phyloP scores from a whole-genome alignment of 805 yeast species.

The Barnettozyma siamensis region DNA sequence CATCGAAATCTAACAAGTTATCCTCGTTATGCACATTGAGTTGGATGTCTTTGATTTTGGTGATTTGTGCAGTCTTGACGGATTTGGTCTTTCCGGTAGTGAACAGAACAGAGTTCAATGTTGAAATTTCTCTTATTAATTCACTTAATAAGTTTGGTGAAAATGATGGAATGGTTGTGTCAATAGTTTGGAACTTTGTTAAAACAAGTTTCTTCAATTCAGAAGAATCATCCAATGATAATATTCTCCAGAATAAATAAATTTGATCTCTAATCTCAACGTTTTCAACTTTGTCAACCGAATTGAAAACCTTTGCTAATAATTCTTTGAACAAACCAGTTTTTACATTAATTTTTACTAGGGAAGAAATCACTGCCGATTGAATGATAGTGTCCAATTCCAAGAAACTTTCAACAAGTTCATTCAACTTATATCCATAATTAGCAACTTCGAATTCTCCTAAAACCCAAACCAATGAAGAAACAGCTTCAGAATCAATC shows the following conservation, averaged over 20 bases:
- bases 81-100: constrained; percentile 55
- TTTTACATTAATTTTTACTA: constrained; percentile 49
- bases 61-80: constrained; percentile 34
- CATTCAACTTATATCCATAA: constrained; percentile 40
- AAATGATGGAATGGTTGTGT: constrained; percentile 65
- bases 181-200: constrained; percentile 62
- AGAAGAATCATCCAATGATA: constrained; percentile 41
- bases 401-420: constrained; percentile 44
- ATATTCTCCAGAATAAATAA: constrained; percentile 71
- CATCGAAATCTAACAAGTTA: constrained; percentile 81
- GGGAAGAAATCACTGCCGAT: constrained; percentile 49
- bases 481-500: constrained; percentile 44
- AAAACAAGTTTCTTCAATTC: constrained; percentile 45
- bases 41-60: constrained; percentile 71
- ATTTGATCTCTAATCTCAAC: constrained; percentile 80
- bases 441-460: constrained; percentile 65
- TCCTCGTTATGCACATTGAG: constrained; percentile 79
- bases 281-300: constrained; percentile 62
- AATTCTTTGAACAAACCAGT: constrained; percentile 36
- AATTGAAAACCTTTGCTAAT: constrained; percentile 57
- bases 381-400: constrained; percentile 61
- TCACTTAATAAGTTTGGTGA: constrained; percentile 63
- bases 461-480: constrained; percentile 58
- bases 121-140: constrained; percentile 69
- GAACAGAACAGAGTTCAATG: constrained; percentile 85